Evolutionary conservation across 805 yeast genomes (phyloP), one percentile per base, ranked within the genome.

Genomic region (Lachancea thermotolerans): DNA sequence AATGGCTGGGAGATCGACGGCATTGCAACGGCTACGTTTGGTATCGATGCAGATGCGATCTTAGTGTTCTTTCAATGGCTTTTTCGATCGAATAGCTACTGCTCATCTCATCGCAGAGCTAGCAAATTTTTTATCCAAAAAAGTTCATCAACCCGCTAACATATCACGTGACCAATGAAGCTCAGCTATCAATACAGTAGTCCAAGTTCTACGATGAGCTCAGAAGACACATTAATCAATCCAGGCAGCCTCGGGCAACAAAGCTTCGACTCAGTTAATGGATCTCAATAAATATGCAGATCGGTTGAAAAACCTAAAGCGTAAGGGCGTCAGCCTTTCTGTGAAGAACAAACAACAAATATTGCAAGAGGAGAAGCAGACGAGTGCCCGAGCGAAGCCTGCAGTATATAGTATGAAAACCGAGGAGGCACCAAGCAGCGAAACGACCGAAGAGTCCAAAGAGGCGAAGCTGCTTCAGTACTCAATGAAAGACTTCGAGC

Each of bases 1-100:
- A 65, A 65, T 6, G 69, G 67, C 48, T 62, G 67, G 1, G 67
- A 63, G 11, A 65, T 48, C 9, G 64, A 57, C 1, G 67, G 59
- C 65, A 62, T 62, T 27, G 8, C 33, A 31, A 10, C 18, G 15
- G 4, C 30, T 17, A 17, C 37, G 21, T 30, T 15, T 27, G 35
- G 12, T 32, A 7, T 21, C 16, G n/a, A 5, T 7, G 16, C 11
- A 42, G 7, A 7, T 9, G 7, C 25, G 25, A 21, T 7, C 7
- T 21, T 7, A 7, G 7, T 21, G 25, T 21, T 4, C 25, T 21
- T 21, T 21, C 25, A 21, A 21, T 21, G 25, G 25, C 25, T 21
- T 21, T 21, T 7, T 7, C 25, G 25, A 21, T 21, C 25, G 25
- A 21, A 4, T 21, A 4, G 7, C 4, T 21, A 7, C 25, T 21